Evolutionary conservation across 495 filamentous ascomycete genomes (phyloP), one percentile per base, ranked within the genome.

Genomic region (Penicillium argentinense): DNA sequence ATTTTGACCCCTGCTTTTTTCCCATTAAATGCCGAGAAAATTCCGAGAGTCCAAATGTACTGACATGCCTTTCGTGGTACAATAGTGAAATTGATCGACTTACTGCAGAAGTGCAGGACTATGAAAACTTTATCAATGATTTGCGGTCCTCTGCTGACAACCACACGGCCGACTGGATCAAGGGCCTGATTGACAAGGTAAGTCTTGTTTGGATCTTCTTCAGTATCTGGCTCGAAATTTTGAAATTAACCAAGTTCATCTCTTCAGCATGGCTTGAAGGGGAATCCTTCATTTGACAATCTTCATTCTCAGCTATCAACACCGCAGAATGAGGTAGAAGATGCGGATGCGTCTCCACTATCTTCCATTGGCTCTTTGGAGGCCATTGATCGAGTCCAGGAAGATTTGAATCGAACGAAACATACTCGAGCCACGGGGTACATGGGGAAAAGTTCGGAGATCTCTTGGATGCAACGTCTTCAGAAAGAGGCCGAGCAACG

Each of bases 371-470:
- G 81, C 9, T 85, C 82, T 3, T 71, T 74, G 9, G 72, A 74
- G 13, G 78, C 73, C 13, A 43, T 78, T n/a, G 81, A 84, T 49
- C 62, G 65, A 13, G 64, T 83, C 9, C 66, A 78, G 13, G 75
- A 83, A 48, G 83, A 85, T 41, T 56, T 71, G 5, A 79, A 80
- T 51, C 67, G 59, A 14, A 71, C 60, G 21, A 66, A 75, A 36
- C 47, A 57, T 26, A 59, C 66, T n/a, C 53, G 68, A 18, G 65
- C 72, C 0, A 82, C 74, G 11, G 82, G 82, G 0, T 83, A 72
- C 48, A 61, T 83, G 44, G 82, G 82, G 16, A 82, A 81, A 43
- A 78, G 72, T 39, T 85, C 81, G 2, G 79, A 82, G 36, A 64
- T 84, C n/a, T 66, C 67, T n/a, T 85, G 83, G 82, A 71, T 83